Evolutionary conservation across 2,329 filamentous ascomycete genomes (phyloP), one percentile per base, ranked within the genome.

Genomic region (Diaporthe vexans): DNA sequence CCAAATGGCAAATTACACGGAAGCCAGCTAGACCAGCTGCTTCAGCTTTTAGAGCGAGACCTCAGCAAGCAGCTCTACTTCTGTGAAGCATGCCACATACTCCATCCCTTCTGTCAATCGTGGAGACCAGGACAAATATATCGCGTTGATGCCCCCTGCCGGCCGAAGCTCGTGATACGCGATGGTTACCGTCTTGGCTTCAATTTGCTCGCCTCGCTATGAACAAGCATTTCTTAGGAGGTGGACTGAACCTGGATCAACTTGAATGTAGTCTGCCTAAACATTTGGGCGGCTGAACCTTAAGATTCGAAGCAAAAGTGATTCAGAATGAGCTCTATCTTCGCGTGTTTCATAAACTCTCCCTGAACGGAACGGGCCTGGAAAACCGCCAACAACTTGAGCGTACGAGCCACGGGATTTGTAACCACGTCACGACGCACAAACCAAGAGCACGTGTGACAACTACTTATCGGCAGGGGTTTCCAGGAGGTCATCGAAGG

Each of bases 251-350:
- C 35, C 35, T 65, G 40, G 26, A 33, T n/a, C 59, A 48, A n/a
- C 40, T 65, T 48, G 1, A 7, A 11, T 40, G 6, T 43, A 61
- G 6, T 13, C 9, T 43, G n/a, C 35, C n/a, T 17, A 43, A 1
- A 5, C 4, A 43, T n/a, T 3, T 4, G 6, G 6, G n/a, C 57
- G 57, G 57, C 40, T 65, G 40, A 40, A 0, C 33, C 3, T 3
- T 65, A 1, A 33, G 5, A 33, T 21, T 33, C 40, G 21, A 1
- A 48, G 59, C 59, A 63, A 63, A 4, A 48, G 37, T 63, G 8
- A 63, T 63, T 33, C 40, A 63, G 9, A 17, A 63, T 24, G 59
- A 63, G 40, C 59, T 63, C 59, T 63, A 46, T 33, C 40, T 63
- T 33, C 29, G 15, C 17, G 40, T 46, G 24, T 63, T 4, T 15